Percentiles rank a stretch among this genome's conserved stretches.
phyloP scores from a whole-genome alignment of 345 rosid genomes.

The Anacardium occidentale region DNA sequence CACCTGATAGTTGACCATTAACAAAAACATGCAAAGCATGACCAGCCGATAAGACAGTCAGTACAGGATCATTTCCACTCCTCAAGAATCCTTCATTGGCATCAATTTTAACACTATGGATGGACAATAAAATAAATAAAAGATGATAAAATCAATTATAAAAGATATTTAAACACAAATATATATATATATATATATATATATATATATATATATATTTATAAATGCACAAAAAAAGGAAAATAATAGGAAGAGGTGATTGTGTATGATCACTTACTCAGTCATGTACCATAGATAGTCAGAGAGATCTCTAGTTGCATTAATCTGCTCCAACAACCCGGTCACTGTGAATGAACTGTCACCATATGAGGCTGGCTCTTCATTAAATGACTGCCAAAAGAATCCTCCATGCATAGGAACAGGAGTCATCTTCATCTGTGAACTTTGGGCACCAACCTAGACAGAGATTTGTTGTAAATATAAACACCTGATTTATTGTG shows the following conservation, averaged over 20 bases:
- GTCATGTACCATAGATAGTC: slow-evolving; percentile 3
- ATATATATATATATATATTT: no score
- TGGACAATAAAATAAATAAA: slow-evolving; percentile 5
- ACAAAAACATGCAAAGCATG: slow-evolving; percentile 67
- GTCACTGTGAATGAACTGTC: slow-evolving; percentile 73
- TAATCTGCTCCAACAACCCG: slow-evolving; percentile 14
- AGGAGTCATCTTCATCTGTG: slow-evolving; percentile 81
- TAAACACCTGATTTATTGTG: not conserved
- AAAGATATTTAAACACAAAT: not conserved
- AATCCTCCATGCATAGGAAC: slow-evolving; percentile 69
- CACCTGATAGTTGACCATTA: slow-evolving; percentile 75
- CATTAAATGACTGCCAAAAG: not conserved
- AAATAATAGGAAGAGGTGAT: slow-evolving; percentile 13
- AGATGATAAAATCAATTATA: not conserved
- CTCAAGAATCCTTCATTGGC: slow-evolving; percentile 55
- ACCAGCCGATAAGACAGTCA: slow-evolving; percentile 66
- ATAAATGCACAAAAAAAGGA: not conserved
- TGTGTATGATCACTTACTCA: not conserved
- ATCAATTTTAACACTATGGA: slow-evolving; percentile 47
- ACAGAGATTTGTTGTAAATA: slow-evolving; percentile 6
- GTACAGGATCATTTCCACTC: slow-evolving; percentile 55
- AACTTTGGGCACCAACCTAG: slow-evolving; percentile 87
- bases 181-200: no score
- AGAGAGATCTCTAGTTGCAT: not conserved
- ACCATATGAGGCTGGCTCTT: slow-evolving; percentile 11